Percentiles rank a stretch among this genome's conserved stretches.
phyloP scores from a whole-genome alignment of 495 filamentous ascomycete genomes.

The Penicillium salamii region DNA sequence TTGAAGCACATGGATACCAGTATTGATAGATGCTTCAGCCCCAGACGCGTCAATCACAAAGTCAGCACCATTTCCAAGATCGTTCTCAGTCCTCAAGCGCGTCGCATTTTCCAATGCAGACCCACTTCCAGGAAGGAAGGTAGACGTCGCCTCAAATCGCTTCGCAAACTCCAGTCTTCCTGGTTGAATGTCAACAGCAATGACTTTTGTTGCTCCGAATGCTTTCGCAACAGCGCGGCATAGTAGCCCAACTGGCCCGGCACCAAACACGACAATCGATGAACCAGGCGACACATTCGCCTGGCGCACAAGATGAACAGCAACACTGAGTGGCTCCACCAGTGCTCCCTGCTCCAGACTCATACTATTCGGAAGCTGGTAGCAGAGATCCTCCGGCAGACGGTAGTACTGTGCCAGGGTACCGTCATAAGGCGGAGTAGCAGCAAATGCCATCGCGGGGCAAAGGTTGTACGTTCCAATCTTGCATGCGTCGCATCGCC shows the following conservation, averaged over 20 bases:
- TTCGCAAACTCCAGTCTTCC: constrained; percentile 31
- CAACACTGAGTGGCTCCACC: constrained; percentile 77
- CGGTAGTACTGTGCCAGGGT: constrained; percentile 72
- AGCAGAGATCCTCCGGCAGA: constrained; percentile 74
- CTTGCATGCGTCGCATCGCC: constrained; percentile 63
- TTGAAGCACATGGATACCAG: constrained; percentile 62
- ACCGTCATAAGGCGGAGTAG: constrained; percentile 68
- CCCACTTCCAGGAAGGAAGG: not conserved
- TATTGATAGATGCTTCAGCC: constrained; percentile 70
- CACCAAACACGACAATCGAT: constrained; percentile 37
- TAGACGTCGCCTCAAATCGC: constrained; percentile 9
- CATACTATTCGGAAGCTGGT: constrained; percentile 66
- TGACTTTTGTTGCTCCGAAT: constrained; percentile 34
- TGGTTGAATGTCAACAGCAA: constrained; percentile 44
- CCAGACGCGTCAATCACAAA: constrained; percentile 76
- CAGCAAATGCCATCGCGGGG: constrained; percentile 70
- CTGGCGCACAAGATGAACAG: constrained; percentile 54
- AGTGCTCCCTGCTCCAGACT: constrained; percentile 74
- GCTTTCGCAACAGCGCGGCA: constrained; percentile 37
- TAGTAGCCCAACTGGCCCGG: constrained; percentile 39
- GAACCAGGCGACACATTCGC: constrained; percentile 25
- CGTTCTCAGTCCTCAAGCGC: constrained; percentile 6
- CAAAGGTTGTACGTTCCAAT: constrained; percentile 75
- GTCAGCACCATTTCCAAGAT: constrained; percentile 58
- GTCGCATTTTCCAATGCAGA: not conserved